Conservation (phyloP, 2,329 filamentous ascomycete genomes). For the Mariannaea elegans region DNA sequence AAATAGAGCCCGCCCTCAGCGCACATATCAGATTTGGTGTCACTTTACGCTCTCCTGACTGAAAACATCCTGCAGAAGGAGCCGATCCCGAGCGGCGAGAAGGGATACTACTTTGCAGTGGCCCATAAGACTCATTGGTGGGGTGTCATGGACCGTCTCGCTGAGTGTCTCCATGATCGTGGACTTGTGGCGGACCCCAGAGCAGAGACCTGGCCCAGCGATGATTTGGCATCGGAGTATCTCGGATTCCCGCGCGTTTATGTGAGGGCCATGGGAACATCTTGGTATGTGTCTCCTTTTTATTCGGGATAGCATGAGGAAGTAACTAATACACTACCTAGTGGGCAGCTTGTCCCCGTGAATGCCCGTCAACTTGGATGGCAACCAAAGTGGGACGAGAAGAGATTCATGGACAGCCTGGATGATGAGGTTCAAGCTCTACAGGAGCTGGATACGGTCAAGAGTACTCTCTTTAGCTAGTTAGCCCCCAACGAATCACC, state of each 20-base stretch:
- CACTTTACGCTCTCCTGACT: slow-evolving; percentile 42
- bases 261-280: slow-evolving; percentile 38
- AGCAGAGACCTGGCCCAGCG: slow-evolving; percentile 41
- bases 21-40: slow-evolving; percentile 45
- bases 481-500: too few relatives aligned
- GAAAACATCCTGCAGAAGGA: slow-evolving; percentile 41
- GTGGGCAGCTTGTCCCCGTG: background rate
- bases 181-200: slow-evolving; percentile 40
- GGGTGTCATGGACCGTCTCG: slow-evolving; percentile 41
- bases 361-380: slow-evolving; percentile 1
- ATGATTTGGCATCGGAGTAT: slow-evolving; percentile 42
- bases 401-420: background rate
- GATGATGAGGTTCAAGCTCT: slow-evolving; percentile 6
- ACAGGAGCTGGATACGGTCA: background rate
- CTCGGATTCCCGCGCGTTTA: slow-evolving; percentile 42
- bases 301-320: background rate
- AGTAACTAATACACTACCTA: background rate
- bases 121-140: slow-evolving; percentile 42
- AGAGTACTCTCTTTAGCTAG: too few relatives aligned
- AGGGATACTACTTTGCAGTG: slow-evolving; percentile 47
- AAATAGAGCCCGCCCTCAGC: slow-evolving; percentile 34
- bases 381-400: slow-evolving; percentile 11
- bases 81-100: slow-evolving; percentile 37
- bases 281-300: slow-evolving; percentile 35
- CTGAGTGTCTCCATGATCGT: slow-evolving; percentile 37